Evolutionary conservation across 768 basidiomycete genomes (phyloP), one percentile per base, ranked within the genome.

Genomic region (Suillus occidentalis): DNA sequence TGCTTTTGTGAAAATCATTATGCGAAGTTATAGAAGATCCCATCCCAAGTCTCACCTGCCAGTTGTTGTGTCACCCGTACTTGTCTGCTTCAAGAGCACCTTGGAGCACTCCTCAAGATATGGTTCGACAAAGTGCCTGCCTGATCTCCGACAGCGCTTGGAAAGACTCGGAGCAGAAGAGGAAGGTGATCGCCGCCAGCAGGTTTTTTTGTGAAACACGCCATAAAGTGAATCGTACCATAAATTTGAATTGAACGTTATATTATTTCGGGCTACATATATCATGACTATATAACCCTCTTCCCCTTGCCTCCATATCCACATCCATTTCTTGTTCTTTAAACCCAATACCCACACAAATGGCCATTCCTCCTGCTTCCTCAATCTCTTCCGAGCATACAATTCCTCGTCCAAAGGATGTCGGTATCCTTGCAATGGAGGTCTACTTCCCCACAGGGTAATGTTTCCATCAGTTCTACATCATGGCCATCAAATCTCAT

Each of bases 341-440:
- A n/a, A n/a, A 16, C 31, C n/a, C 14, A 50, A 31, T 31, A 43
- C 59, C 28, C 14, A 7, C 53, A 64, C 34, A 40, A 37, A 76
- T 76, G 75, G 73, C 76, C 13, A 74, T 72, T 42, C 34, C 74
- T 18, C 65, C 71, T 9, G 45, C 52, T 40, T 31, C 62, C 47
- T 49, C 13, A 43, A n/a, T 69, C 9, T 43, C 66, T 40, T 62
- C 72, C 36, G 63, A 65, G 16, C 52, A 66, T 22, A 66, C 68
- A 56, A 59, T 75, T 2, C 75, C 78, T 62, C 91, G 94, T 71
- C 94, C 96, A 65, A 87, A 90, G 82, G 92, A 97, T 79, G 95
- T 97, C 70, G 96, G 96, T 74, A 88, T 99, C 77, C 91, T 96
- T 68, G 95, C 85, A 59, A 87, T 96, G 78, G 95, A 99, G 74